Conservation (phyloP, 176 grass and related monocot species). For the Raddia guianensis region DNA sequence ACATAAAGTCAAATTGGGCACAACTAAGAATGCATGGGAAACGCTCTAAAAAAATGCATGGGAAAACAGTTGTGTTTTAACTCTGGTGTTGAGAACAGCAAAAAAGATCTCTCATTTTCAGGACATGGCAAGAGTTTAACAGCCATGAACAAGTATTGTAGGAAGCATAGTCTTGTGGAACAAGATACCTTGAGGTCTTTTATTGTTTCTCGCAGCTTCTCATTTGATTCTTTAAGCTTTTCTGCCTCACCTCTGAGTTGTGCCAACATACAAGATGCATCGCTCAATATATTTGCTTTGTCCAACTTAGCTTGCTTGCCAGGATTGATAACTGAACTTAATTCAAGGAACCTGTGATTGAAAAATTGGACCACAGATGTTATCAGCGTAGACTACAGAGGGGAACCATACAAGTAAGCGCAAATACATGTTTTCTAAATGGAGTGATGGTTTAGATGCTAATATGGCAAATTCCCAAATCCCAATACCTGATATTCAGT, state of each 20-base stretch:
- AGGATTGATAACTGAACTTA: conserved; percentile 64
- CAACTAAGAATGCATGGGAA: background rate
- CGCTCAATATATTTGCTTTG: conserved; percentile 66
- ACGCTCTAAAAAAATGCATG: too few species aligned
- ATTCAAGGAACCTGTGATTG: conserved; percentile 62
- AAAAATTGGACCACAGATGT: conserved; percentile 22
- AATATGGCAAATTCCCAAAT: background rate
- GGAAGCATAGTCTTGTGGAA: background rate
- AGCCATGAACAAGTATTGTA: background rate
- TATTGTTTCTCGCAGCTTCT: conserved; percentile 55
- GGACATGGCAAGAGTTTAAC: background rate
- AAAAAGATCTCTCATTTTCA: conserved; percentile 8
- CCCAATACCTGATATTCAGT: conserved; percentile 66
- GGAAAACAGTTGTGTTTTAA: background rate
- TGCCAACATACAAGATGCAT: conserved; percentile 48
- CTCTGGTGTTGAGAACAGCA: background rate
- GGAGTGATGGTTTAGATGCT: background rate
- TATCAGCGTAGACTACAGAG: background rate
- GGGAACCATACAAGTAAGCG: background rate
- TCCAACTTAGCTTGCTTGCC: conserved; percentile 64
- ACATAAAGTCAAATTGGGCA: conserved; percentile 14
- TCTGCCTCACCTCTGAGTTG: conserved; percentile 59
- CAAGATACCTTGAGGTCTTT: conserved; percentile 72
- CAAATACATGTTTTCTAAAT: background rate
- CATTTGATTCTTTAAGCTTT: conserved; percentile 71